A percentile compares a stretch with the other conserved stretches of the same genome.
phyloP scores from a whole-genome alignment of 345 rosid species.

The Gossypium herbaceum region DNA sequence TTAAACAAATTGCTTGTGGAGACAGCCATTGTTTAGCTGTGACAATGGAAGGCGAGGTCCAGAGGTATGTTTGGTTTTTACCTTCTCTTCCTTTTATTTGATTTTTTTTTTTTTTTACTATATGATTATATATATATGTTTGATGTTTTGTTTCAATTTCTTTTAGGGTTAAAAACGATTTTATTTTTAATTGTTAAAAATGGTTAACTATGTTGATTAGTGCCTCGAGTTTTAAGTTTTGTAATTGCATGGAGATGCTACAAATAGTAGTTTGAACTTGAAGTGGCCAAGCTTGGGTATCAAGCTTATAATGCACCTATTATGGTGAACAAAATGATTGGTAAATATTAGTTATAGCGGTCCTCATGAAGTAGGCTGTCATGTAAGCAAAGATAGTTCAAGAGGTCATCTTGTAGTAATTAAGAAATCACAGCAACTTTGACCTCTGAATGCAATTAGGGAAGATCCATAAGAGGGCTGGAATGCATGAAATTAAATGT shows the following conservation, averaged over 20 bases:
- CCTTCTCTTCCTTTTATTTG: not conserved
- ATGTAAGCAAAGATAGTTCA: not conserved
- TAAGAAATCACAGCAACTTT: not conserved
- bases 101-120: not conserved
- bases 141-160: not conserved
- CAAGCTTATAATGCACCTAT: not conserved
- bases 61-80: slow-evolving; percentile 43
- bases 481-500: not conserved
- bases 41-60: slow-evolving; percentile 85
- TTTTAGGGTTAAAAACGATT: not conserved
- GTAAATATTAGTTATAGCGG: not conserved
- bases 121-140: not conserved
- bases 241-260: not conserved
- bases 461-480: not conserved
- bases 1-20: slow-evolving; percentile 96
- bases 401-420: not conserved
- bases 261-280: not conserved
- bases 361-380: not conserved
- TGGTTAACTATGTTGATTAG: not conserved
- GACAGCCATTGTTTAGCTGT: slow-evolving; percentile 97
- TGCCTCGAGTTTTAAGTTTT: not conserved
- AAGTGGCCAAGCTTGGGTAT: not conserved
- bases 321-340: not conserved
- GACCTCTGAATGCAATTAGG: not conserved
- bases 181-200: not conserved